phyloP scores from a whole-genome alignment of 768 basidiomycete genomes.

The Tulasnella sp. region DNA sequence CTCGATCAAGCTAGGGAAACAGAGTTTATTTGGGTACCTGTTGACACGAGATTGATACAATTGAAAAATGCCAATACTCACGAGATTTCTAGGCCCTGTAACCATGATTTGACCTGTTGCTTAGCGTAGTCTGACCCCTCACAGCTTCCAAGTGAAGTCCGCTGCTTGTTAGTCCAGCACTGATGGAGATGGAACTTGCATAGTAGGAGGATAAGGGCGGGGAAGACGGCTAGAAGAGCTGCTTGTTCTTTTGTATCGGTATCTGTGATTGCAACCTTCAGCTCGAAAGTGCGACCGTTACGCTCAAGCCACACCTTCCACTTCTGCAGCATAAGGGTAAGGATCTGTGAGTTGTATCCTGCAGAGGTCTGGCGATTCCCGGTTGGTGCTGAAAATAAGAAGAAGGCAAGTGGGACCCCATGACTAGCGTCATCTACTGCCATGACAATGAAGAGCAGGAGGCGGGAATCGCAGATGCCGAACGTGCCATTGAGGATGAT shows the following conservation, averaged over 20 bases:
- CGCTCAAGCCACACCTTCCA: slow-evolving; percentile 22
- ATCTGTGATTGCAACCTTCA: slow-evolving; percentile 26
- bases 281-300: slow-evolving; percentile 20
- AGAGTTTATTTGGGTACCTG: slow-evolving; percentile 20
- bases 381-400: slow-evolving; percentile 12
- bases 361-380: slow-evolving; percentile 2
- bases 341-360: slow-evolving; percentile 21
- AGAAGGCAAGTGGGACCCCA: slow-evolving; percentile 10
- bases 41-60: no score
- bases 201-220: slow-evolving; percentile 26
- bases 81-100: slow-evolving; percentile 19
- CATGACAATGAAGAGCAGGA: slow-evolving; percentile 12
- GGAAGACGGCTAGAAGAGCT: slow-evolving; percentile 25
- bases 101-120: slow-evolving; percentile 11
- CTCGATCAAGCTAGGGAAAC: slow-evolving; percentile 22
- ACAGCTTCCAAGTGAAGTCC: slow-evolving; percentile 20
- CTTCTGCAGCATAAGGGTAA: slow-evolving; percentile 21
- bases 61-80: no score
- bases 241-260: slow-evolving; percentile 29
- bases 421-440: slow-evolving; percentile 3
- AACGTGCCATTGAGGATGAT: slow-evolving; percentile 14
- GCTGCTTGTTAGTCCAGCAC: slow-evolving; percentile 30
- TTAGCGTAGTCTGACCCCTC: slow-evolving; percentile 3
- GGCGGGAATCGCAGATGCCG: slow-evolving; percentile 3
- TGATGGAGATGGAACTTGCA: slow-evolving; percentile 33